Evolutionary conservation across 345 rosid genomes (phyloP).

Genomic region (Eucalyptus fibrosa): DNA sequence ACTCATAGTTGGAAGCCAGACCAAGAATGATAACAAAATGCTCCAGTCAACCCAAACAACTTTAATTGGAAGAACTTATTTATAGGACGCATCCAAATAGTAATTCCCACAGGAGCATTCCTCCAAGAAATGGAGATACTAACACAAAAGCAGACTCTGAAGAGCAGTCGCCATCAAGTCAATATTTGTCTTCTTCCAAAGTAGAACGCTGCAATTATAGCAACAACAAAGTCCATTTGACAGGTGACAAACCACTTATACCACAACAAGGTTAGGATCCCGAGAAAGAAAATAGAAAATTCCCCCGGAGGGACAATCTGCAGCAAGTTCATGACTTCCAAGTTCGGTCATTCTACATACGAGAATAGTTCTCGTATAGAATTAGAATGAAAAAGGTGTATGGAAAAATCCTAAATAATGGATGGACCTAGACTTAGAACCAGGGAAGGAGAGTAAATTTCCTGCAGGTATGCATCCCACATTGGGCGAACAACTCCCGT

Average conservation of each 20-base stretch:
- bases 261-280: not conserved
- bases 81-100: not conserved
- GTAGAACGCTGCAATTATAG: constrained; percentile 44
- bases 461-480: no score
- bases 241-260: not conserved
- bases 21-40: not conserved
- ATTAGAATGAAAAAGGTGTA: no score
- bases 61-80: not conserved
- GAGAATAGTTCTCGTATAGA: no score
- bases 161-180: constrained; percentile 48
- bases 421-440: no score
- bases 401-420: no score
- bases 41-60: not conserved
- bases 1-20: not conserved
- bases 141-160: constrained; percentile 10
- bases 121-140: not conserved
- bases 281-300: not conserved
- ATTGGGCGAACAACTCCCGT: no score
- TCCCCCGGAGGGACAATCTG: not conserved
- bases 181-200: constrained; percentile 52
- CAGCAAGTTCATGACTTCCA: not conserved
- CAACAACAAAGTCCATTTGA: not conserved
- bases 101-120: not conserved
- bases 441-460: no score
- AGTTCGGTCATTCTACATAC: not conserved